Percentiles rank a stretch among this genome's conserved stretches.
Evolutionary conservation across 495 filamentous ascomycete species (phyloP).

Genomic region (Podospora pseudoanserina): DNA sequence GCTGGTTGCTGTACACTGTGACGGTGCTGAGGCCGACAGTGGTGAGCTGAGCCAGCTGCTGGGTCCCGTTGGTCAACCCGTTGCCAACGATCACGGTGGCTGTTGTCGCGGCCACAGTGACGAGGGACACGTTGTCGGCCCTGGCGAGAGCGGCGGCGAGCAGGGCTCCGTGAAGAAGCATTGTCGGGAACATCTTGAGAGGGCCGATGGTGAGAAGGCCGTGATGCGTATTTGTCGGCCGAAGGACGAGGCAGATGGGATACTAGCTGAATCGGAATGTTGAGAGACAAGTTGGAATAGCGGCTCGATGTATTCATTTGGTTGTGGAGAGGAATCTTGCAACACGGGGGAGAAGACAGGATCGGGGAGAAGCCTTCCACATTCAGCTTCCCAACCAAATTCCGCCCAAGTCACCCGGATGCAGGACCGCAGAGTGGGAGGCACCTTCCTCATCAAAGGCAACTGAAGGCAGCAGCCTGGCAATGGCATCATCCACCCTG

Average conservation of each 20-base stretch:
- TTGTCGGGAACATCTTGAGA: constrained; percentile 4
- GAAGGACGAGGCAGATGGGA: background rate
- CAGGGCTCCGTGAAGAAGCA: background rate
- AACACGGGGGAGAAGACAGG: background rate
- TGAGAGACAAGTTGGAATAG: background rate
- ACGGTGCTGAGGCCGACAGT: constrained; percentile 14
- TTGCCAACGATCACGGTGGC: background rate
- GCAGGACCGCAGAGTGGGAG: background rate
- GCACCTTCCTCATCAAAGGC: background rate
- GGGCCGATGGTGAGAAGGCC: background rate
- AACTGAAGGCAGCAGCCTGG: background rate
- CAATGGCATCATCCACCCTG: background rate
- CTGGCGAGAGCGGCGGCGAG: constrained; percentile 1
- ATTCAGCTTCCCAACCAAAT: background rate
- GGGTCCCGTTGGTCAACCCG: background rate
- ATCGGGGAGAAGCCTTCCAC: background rate
- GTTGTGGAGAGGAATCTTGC: background rate
- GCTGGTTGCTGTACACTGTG: constrained; percentile 12
- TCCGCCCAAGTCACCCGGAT: background rate
- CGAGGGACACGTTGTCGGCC: background rate
- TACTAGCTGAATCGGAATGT: background rate
- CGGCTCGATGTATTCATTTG: background rate
- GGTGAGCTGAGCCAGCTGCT: constrained; percentile 4
- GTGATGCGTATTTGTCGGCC: background rate
- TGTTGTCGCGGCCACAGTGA: background rate